Percentiles rank a stretch among this genome's conserved stretches.
Evolutionary conservation across 2,329 filamentous ascomycete genomes (phyloP).

Genomic region (Hypomyces rosellus): DNA sequence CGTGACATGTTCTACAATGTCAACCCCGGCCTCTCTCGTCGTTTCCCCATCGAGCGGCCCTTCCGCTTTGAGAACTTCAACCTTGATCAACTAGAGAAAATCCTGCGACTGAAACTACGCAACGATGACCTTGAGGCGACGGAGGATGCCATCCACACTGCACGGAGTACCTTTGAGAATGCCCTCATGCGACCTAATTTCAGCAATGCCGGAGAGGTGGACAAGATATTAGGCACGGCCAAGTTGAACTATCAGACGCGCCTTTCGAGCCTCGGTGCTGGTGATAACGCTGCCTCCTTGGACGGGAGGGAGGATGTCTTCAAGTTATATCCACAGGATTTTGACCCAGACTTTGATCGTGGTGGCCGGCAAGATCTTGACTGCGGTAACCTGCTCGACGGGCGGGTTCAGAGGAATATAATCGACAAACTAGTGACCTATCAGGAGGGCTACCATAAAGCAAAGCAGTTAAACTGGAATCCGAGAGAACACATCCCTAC

Average conservation of each 20-base stretch:
- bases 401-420: conserved; percentile 22
- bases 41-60: conserved; percentile 58
- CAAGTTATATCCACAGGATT: not conserved
- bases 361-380: not conserved
- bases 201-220: conserved; percentile 68
- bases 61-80: conserved; percentile 66
- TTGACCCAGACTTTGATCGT: not conserved
- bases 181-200: conserved; percentile 62
- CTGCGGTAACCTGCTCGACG: not conserved
- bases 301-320: not conserved
- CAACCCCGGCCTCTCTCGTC: conserved; percentile 62
- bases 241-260: conserved; percentile 10
- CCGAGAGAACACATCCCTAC: conserved; percentile 51
- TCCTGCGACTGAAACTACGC: conserved; percentile 59
- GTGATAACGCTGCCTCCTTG: not conserved
- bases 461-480: conserved; percentile 47
- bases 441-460: conserved; percentile 45
- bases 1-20: conserved; percentile 65
- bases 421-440: conserved; percentile 50
- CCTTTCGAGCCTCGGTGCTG: not conserved
- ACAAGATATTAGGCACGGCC: conserved; percentile 35
- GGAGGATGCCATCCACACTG: conserved; percentile 43
- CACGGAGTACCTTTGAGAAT: conserved; percentile 52
- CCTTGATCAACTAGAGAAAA: conserved; percentile 49
- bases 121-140: conserved; percentile 48